Evolutionary conservation across 1,139 yeast genomes (phyloP).

Genomic region (Geotrichum candidum): DNA sequence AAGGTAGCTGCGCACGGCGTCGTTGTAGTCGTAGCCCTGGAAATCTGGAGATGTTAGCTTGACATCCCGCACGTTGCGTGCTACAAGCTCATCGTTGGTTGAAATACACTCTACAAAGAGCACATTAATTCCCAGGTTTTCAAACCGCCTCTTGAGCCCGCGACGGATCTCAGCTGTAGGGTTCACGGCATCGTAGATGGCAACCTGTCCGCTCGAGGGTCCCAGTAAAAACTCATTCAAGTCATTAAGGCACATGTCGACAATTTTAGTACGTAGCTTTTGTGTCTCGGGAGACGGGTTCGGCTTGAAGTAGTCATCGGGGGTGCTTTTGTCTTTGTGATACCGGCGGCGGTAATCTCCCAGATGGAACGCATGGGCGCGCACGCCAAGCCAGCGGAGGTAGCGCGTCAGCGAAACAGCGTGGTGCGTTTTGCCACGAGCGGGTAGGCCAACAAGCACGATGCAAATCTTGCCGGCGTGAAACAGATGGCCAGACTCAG

Average conservation of each 20-base stretch:
- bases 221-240: slow-evolving; percentile 63
- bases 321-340: slow-evolving; percentile 43
- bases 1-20: slow-evolving; percentile 41
- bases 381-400: slow-evolving; percentile 88
- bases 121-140: slow-evolving; percentile 48
- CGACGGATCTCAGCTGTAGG: slow-evolving; percentile 66
- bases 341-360: slow-evolving; percentile 73
- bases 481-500: slow-evolving; percentile 82
- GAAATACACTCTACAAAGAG: slow-evolving; percentile 84
- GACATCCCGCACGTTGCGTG: slow-evolving; percentile 79
- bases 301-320: slow-evolving; percentile 67
- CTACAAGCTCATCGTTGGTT: slow-evolving; percentile 63
- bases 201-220: slow-evolving; percentile 78
- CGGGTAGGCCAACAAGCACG: slow-evolving; percentile 89
- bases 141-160: slow-evolving; percentile 50
- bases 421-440: slow-evolving; percentile 90
- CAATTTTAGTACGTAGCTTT: slow-evolving; percentile 52
- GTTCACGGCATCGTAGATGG: slow-evolving; percentile 92
- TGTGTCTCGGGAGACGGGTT: slow-evolving; percentile 53
- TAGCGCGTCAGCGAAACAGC: slow-evolving; percentile 89
- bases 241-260: slow-evolving; percentile 62
- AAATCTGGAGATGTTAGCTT: slow-evolving; percentile 80
- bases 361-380: slow-evolving; percentile 84
- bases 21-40: slow-evolving; percentile 54
- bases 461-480: slow-evolving; percentile 94